phyloP scores from a whole-genome alignment of 2,329 filamentous ascomycete species.

The Sporothrix brunneoviolacea region DNA sequence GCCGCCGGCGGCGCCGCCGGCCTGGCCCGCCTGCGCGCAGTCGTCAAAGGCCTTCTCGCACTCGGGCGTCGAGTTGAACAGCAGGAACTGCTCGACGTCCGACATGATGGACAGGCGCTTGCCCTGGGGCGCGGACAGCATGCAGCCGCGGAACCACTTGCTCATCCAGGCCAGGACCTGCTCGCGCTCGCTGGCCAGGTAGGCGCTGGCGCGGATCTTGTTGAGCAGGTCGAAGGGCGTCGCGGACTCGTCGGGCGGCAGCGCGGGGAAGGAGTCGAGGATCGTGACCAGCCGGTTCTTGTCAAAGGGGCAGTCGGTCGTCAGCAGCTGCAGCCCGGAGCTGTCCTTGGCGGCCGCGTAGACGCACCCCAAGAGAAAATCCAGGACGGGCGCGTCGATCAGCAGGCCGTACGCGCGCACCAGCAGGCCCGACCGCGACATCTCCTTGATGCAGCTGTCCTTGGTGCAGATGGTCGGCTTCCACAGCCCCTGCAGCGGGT shows the following conservation, averaged over 20 bases:
- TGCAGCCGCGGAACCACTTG: conserved; percentile 19
- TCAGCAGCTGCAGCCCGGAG: conserved; percentile 14
- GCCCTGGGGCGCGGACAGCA: conserved; percentile 19
- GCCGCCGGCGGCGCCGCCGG: background rate
- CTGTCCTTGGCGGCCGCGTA: conserved; percentile 16
- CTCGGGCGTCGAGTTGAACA: conserved; percentile 19
- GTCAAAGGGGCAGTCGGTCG: conserved; percentile 15
- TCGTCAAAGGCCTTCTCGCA: conserved; percentile 17
- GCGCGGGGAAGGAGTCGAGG: conserved; percentile 20
- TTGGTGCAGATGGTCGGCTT: conserved; percentile 18
- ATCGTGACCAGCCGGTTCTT: conserved; percentile 10
- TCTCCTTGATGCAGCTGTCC: conserved; percentile 11
- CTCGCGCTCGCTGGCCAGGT: conserved; percentile 11
- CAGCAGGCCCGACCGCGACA: conserved; percentile 16
- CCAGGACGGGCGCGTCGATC: conserved; percentile 19
- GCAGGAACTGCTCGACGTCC: conserved; percentile 20
- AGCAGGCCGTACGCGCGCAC: conserved; percentile 17
- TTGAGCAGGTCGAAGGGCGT: conserved; percentile 15
- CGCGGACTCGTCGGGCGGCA: conserved; percentile 9
- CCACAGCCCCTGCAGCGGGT: conserved; percentile 12
- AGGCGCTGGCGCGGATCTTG: conserved; percentile 11
- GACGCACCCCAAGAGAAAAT: conserved; percentile 21
- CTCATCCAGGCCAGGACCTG: conserved; percentile 21
- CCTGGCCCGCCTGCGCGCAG: background rate
- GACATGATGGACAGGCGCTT: conserved; percentile 19